These are phyloP conservation scores for Lipomyces mesembrius DNA, from an alignment of 805 yeast species.

Conservation along the genomic window DNA sequence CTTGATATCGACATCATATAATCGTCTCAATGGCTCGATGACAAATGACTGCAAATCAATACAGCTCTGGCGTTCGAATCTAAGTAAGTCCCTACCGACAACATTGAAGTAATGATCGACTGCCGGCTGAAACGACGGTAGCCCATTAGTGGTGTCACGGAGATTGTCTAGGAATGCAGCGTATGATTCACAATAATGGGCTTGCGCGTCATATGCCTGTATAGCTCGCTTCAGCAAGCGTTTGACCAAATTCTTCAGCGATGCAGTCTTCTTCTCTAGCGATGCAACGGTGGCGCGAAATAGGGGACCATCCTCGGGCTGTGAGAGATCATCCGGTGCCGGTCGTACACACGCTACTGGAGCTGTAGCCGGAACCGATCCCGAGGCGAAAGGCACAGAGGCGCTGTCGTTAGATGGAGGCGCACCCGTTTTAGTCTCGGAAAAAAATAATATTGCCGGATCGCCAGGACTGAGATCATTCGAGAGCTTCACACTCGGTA, in stretches of 20 bases:
- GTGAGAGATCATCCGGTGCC: constrained; percentile 38
- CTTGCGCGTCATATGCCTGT: constrained; percentile 45
- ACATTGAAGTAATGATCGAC: constrained; percentile 44
- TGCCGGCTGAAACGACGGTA: constrained; percentile 44
- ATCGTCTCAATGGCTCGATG: constrained; percentile 48
- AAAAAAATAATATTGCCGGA: not conserved
- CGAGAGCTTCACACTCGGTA: not conserved
- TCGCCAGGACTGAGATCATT: constrained; percentile 2
- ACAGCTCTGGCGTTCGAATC: constrained; percentile 36
- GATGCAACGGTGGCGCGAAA: constrained; percentile 50
- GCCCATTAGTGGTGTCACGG: constrained; percentile 44
- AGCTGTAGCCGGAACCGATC: not conserved
- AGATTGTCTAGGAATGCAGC: constrained; percentile 43
- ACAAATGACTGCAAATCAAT: constrained; percentile 45
- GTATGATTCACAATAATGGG: constrained; percentile 22
- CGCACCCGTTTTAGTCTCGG: constrained; percentile 3
- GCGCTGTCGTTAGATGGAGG: not conserved
- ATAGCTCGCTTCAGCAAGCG: constrained; percentile 47
- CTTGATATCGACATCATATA: constrained; percentile 52
- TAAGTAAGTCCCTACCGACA: constrained; percentile 31
- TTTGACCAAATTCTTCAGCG: constrained; percentile 46
- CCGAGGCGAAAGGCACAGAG: not conserved
- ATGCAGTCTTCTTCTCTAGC: constrained; percentile 47
- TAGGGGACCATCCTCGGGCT: constrained; percentile 53
- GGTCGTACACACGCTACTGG: constrained; percentile 7